Evolutionary conservation across 192 early-diverging fungal genomes (phyloP).

Genomic region (Coemansia sp.): DNA sequence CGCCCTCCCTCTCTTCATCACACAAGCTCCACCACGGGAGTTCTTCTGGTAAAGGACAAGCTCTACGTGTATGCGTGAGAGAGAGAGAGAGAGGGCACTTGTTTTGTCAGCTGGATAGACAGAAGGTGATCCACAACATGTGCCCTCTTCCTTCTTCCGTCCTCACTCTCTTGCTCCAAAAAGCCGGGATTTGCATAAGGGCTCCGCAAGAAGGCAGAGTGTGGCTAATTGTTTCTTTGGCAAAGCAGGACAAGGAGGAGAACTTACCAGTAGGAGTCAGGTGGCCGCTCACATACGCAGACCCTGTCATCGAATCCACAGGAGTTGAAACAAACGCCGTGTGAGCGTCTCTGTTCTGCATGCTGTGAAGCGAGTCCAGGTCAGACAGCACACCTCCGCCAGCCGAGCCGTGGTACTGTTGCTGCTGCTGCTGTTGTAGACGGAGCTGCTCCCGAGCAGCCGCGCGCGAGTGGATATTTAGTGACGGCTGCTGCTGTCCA

Average conservation of each 20-base stretch:
- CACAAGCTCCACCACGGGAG: neutral
- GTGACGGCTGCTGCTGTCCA: slow-evolving; percentile 15
- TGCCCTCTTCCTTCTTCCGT: neutral
- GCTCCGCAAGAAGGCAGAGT: neutral
- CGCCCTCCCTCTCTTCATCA: neutral
- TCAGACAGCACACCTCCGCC: slow-evolving; percentile 40
- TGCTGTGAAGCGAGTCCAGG: slow-evolving; percentile 28
- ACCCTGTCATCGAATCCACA: slow-evolving; percentile 38
- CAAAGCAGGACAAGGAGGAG: neutral
- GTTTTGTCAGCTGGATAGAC: slow-evolving; percentile 7
- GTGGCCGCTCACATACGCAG: slow-evolving; percentile 55
- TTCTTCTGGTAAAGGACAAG: slow-evolving; percentile 1
- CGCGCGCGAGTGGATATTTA: slow-evolving; percentile 40
- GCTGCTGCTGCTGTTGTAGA: slow-evolving; percentile 24
- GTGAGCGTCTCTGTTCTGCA: slow-evolving; percentile 33
- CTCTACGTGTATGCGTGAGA: neutral
- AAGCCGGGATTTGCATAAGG: slow-evolving; percentile 7
- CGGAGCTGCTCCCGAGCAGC: slow-evolving; percentile 38
- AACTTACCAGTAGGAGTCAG: slow-evolving; percentile 53
- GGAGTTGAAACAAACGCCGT: slow-evolving; percentile 39
- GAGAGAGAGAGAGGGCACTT: neutral
- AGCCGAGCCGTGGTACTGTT: neutral
- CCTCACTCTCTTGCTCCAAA: slow-evolving; percentile 6
- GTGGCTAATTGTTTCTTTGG: neutral
- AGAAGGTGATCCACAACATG: slow-evolving; percentile 14